Conservation (phyloP, 2,329 filamentous ascomycete species). For the Septoria petroselini region DNA sequence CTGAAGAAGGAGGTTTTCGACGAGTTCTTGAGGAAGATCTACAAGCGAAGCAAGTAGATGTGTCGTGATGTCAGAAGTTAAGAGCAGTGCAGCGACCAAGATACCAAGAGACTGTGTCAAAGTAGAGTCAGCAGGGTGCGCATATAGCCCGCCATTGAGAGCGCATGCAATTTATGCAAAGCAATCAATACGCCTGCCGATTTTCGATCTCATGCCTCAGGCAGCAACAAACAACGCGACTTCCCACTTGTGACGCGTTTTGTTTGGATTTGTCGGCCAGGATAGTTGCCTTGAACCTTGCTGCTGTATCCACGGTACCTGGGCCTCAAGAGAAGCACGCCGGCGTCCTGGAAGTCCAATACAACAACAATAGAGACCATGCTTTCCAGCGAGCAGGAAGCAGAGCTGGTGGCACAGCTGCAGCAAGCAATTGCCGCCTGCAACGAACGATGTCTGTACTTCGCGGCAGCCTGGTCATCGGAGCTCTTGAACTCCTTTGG, state of each 20-base stretch:
- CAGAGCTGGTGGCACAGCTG: constrained; percentile 68
- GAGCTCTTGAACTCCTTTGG: constrained; percentile 85
- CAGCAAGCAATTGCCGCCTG: constrained; percentile 86
- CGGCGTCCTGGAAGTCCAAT: too few species aligned
- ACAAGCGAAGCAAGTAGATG: constrained; percentile 87
- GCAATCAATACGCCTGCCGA: too few species aligned
- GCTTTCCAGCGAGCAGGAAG: constrained; percentile 44
- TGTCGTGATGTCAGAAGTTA: too few species aligned
- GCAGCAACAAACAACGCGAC: too few species aligned
- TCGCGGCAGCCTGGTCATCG: constrained; percentile 97
- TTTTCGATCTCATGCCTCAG: too few species aligned
- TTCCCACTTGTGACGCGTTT: too few species aligned
- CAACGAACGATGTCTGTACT: constrained; percentile 91
- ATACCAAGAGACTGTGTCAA: too few species aligned
- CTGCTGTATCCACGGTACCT: background rate
- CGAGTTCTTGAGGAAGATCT: constrained; percentile 90
- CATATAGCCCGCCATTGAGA: too few species aligned
- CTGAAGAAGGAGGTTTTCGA: constrained; percentile 90
- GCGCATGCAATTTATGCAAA: too few species aligned
- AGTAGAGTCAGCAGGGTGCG: too few species aligned
- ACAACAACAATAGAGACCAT: background rate
- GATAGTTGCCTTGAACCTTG: background rate
- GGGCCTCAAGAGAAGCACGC: too few species aligned
- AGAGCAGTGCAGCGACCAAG: too few species aligned
- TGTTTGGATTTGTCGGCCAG: background rate